Evolutionary conservation across 306 rosid species (phyloP), one percentile per base, ranked within the genome.

Genomic region (Delonix regia): DNA sequence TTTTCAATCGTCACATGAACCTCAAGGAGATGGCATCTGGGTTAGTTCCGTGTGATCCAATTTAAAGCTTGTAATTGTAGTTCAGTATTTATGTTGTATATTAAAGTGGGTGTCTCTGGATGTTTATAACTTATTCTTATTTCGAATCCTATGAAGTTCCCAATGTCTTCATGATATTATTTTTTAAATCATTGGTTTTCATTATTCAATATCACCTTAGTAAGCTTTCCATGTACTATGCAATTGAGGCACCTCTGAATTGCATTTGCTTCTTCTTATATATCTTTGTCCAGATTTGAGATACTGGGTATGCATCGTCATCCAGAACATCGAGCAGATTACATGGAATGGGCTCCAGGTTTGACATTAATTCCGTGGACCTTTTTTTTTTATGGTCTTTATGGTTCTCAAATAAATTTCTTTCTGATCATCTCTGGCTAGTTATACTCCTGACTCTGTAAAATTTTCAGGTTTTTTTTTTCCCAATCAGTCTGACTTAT

Each of bases 301-400:
- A 78, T 95, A 71, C 33, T 95, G 86, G 99, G 99, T 57, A 77
- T 95, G 94, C 99, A 92, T 85, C 97, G 99, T 69, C 99, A 95
- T 84, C 88, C 94, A 56, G 98, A 95, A 81, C 99, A 88, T 80
- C 88, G 98, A 42, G 98, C 81, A 48, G 99, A 95, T 84, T 95
- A 89, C 77, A 86, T 95, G 98, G 99, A 95, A 74, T 92, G 99
- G 99, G 99, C 99, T 82, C 99, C 99, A 88, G 97, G 97, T 94
- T 88, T 82, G 92, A 76, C 69, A 42, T 66, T 49, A 69, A 79
- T 42, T 63, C 60, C 42, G 51, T 74, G 33, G 71, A 47, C 81
- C 28, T 28, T 60, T 16, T 69, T 74, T 42, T 83, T 79, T 66
- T 71, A n/a, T 55, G 28, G 19, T 49, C 61, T 74, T 13, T 56